A percentile compares a stretch with the other conserved stretches of the same genome.
Evolutionary conservation across 768 basidiomycete genomes (phyloP).

Genomic region (Auriscalpium vulgare): DNA sequence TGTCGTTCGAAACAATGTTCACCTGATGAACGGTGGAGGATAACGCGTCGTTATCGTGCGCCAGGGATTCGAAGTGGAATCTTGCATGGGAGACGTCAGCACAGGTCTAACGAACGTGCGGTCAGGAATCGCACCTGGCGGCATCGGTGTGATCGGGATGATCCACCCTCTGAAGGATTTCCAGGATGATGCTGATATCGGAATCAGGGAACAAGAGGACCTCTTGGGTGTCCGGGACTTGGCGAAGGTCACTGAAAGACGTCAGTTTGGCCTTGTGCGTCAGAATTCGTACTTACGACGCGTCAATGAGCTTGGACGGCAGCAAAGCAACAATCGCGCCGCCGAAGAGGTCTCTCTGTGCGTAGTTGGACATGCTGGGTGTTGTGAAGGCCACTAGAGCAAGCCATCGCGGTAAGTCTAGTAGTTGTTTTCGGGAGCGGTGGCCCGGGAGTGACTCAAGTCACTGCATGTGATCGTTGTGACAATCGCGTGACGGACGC

Average conservation of each 20-base stretch:
- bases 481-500: background rate
- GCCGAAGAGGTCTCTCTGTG: constrained; percentile 62
- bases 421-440: background rate
- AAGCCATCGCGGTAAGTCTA: background rate
- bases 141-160: constrained; percentile 49
- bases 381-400: background rate
- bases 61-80: constrained; percentile 85
- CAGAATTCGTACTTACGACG: constrained; percentile 55
- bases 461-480: background rate
- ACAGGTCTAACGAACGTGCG: background rate
- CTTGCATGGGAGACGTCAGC: constrained; percentile 34
- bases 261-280: constrained; percentile 1
- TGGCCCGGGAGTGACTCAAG: background rate
- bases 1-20: constrained; percentile 30
- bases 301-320: constrained; percentile 62
- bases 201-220: constrained; percentile 74
- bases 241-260: constrained; percentile 52
- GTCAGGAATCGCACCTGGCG: constrained; percentile 42
- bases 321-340: constrained; percentile 69
- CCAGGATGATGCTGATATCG: constrained; percentile 70
- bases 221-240: constrained; percentile 93
- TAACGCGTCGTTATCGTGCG: constrained; percentile 80
- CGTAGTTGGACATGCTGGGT: constrained; percentile 10
- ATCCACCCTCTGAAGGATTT: constrained; percentile 72
- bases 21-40: constrained; percentile 38